Conservation (phyloP, 768 basidiomycete species). For the Tulasnella sp. region DNA sequence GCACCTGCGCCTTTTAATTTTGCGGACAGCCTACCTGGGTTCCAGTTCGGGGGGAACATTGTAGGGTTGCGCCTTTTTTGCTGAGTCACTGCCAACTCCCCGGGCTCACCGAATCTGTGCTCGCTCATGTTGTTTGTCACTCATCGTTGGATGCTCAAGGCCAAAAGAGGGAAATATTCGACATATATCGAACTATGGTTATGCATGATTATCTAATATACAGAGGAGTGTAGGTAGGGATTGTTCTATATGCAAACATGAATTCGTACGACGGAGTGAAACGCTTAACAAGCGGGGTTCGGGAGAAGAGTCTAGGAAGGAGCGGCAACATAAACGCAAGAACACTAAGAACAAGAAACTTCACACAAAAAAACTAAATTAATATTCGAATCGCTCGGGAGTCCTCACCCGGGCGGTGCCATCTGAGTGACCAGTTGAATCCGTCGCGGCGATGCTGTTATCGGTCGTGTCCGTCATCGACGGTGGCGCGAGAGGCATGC, state of each 20-base stretch:
- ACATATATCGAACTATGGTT: slow-evolving; percentile 1
- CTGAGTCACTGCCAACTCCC: not conserved
- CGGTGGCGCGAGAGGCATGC: not conserved
- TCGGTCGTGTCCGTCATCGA: not conserved
- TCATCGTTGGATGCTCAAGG: too few species aligned
- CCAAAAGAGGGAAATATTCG: not conserved
- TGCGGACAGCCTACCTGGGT: not conserved
- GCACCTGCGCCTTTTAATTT: not conserved
- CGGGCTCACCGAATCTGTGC: not conserved
- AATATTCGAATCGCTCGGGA: slow-evolving; percentile 1
- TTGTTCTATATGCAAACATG: not conserved
- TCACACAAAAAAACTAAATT: not conserved
- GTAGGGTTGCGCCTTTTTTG: not conserved
- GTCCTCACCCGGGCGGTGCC: not conserved
- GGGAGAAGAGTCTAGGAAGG: not conserved
- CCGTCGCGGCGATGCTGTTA: not conserved
- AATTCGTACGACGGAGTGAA: not conserved
- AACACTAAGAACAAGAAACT: not conserved
- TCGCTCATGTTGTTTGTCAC: too few species aligned
- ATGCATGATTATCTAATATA: slow-evolving; percentile 6
- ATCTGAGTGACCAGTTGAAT: not conserved
- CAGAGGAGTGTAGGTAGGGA: not conserved
- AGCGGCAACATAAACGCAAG: not conserved
- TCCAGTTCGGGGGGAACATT: not conserved
- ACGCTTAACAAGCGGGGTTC: not conserved